Evolutionary conservation across 2,329 filamentous ascomycete species (phyloP).

Genomic region (Graphilbum sp.): DNA sequence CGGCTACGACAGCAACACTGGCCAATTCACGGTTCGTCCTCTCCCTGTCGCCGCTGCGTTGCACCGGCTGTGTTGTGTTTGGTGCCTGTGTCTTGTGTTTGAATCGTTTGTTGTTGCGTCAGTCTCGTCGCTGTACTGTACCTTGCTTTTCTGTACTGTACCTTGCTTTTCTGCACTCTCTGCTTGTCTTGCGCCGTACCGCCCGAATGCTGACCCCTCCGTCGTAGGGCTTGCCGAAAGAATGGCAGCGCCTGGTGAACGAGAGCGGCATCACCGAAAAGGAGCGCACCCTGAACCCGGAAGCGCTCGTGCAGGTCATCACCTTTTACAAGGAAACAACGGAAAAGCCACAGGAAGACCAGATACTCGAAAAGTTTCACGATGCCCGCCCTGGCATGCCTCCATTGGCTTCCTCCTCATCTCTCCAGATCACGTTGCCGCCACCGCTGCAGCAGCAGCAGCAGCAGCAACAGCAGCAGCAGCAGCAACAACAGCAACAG

Average conservation of each 20-base stretch:
- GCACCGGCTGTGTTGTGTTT: conserved; percentile 1
- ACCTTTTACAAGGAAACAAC: conserved; percentile 94
- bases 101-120: neutral
- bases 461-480: too few species aligned
- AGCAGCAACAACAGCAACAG: neutral
- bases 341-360: conserved; percentile 63
- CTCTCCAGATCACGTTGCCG: conserved; percentile 21
- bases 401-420: conserved; percentile 24
- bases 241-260: conserved; percentile 92
- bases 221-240: conserved; percentile 71
- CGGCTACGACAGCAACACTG: conserved; percentile 89
- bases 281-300: conserved; percentile 87
- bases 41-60: too few species aligned
- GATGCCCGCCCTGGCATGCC: conserved; percentile 49
- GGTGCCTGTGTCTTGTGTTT: too few species aligned
- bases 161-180: too few species aligned
- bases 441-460: neutral
- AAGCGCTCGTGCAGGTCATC: conserved; percentile 90
- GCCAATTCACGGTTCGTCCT: conserved; percentile 75
- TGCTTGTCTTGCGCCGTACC: too few species aligned
- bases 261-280: conserved; percentile 94
- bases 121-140: too few species aligned
- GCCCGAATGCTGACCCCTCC: neutral
- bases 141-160: too few species aligned
- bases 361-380: conserved; percentile 91